Base-by-base conservation (phyloP, 306 rosid species). In the Senna tora region DNA sequence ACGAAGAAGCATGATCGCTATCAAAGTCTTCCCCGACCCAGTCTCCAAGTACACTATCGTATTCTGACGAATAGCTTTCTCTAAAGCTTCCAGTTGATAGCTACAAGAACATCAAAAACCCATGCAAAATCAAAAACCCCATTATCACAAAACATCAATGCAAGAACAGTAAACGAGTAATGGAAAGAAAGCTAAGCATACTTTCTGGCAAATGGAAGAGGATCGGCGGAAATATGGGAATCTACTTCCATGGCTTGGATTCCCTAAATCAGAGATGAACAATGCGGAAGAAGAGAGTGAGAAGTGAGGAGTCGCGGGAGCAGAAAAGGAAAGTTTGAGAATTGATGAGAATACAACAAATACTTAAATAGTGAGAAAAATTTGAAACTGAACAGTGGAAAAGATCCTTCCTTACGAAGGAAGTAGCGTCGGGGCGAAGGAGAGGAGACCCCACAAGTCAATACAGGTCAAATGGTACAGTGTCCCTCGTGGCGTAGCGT, bases 1-100 rank as follows among this genome's bases (percentile, higher is more conserved):
- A 10, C 96, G 83, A 34, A 93, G 87, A 58, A 93, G 98, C 98
- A 90, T 90, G 52, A 89, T 76, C 41, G 97, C 92, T 46, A 93
- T 89, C 82, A 93, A 80, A 52, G 98, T 93, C 82, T 93, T 93
- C 41, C 98, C 98, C 0, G 97, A 83, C 64, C 98, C 97, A 9
- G 98, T 93, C 80, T 90, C 98, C 80, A 93, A 79, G 74, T 53
- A 90, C 62, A 88, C 97, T 11, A 88, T 56, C 6, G 97, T 90
- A 71, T 93, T 93, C 53, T 80, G 76, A 32, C 74, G 82, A 0
- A 88, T 69, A 5, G 95, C 93, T 20, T 60, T 81, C 5, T 84
- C 96, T 49, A 93, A 68, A 0, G 96, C 98, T 79, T 93, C 96
- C 7, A 93, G 77, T 36, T 93, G 96, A 75, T 93, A 93, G 69